Evolutionary conservation across 768 basidiomycete genomes (phyloP).

Genomic region (Serendipita sp.): DNA sequence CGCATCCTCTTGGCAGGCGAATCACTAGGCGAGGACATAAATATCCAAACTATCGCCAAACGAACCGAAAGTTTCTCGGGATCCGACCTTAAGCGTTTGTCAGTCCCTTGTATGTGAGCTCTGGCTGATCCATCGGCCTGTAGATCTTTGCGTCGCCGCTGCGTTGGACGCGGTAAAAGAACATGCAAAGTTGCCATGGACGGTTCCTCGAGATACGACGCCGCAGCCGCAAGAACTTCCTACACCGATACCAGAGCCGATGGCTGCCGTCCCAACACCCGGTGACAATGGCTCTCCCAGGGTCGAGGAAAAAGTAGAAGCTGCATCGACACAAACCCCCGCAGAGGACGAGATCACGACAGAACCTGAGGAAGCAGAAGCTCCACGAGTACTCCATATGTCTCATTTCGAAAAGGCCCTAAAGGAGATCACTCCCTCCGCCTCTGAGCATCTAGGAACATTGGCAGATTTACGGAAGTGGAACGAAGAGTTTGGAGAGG

Average conservation of each 20-base stretch:
- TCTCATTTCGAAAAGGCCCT: slow-evolving; percentile 74
- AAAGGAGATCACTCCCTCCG: slow-evolving; percentile 79
- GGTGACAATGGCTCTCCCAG: slow-evolving; percentile 3
- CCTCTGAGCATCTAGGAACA: slow-evolving; percentile 65
- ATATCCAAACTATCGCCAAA: slow-evolving; percentile 42
- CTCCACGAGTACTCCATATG: slow-evolving; percentile 29
- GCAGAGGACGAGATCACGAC: background rate
- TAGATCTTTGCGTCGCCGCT: slow-evolving; percentile 86
- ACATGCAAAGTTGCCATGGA: slow-evolving; percentile 66
- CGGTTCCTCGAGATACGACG: slow-evolving; percentile 11
- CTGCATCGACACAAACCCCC: background rate
- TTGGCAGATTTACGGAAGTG: slow-evolving; percentile 66
- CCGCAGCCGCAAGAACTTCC: background rate
- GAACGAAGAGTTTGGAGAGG: slow-evolving; percentile 93
- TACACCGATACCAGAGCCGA: slow-evolving; percentile 6
- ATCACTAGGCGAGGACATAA: slow-evolving; percentile 44
- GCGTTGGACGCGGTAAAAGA: slow-evolving; percentile 89
- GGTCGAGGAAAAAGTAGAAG: background rate
- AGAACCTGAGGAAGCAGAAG: background rate
- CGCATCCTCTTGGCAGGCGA: slow-evolving; percentile 80
- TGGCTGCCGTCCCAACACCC: background rate
- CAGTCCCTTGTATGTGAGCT: background rate
- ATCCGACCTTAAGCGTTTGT: slow-evolving; percentile 85
- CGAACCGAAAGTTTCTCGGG: slow-evolving; percentile 81
- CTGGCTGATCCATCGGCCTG: slow-evolving; percentile 8